A percentile compares a stretch with the other conserved stretches of the same genome.
Evolutionary conservation across 75 land plant species (phyloP).

Genomic region (Ceratopteris richardii): DNA sequence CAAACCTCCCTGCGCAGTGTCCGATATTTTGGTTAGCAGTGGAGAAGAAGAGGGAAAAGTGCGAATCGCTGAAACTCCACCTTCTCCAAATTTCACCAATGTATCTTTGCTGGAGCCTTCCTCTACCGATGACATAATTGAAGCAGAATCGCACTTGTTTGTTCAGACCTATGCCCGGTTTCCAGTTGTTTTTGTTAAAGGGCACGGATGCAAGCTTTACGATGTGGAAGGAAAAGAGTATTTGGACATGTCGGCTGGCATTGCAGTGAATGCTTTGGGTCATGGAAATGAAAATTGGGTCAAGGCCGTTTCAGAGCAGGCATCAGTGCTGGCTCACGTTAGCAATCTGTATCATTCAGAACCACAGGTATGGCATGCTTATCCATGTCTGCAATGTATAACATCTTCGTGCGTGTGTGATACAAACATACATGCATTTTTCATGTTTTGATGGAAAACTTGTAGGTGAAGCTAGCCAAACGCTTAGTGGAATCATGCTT

Average conservation of each 20-base stretch:
- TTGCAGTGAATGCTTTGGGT: slow-evolving; percentile 90
- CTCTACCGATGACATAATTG: slow-evolving; percentile 34
- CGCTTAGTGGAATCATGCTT: slow-evolving; percentile 64
- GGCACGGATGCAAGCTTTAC: slow-evolving; percentile 70
- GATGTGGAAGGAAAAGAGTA: slow-evolving; percentile 85
- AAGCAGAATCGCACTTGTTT: slow-evolving; percentile 44
- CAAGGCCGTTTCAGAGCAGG: slow-evolving; percentile 64
- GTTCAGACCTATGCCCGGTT: slow-evolving; percentile 70
- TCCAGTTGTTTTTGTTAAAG: slow-evolving; percentile 58
- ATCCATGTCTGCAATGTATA: not conserved
- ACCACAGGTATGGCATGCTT: slow-evolving; percentile 49
- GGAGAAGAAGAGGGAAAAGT: too few species aligned
- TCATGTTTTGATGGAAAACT: too few species aligned
- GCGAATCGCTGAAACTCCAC: too few species aligned
- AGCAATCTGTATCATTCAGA: slow-evolving; percentile 69
- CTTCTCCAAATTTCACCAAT: too few species aligned
- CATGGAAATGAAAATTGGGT: slow-evolving; percentile 69
- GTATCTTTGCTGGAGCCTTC: too few species aligned
- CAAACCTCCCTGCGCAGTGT: too few species aligned
- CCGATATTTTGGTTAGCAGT: too few species aligned
- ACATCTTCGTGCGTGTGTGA: not conserved
- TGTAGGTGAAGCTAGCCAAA: slow-evolving; percentile 73
- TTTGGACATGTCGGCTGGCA: slow-evolving; percentile 82
- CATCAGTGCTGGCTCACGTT: slow-evolving; percentile 56
- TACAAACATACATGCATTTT: not conserved